These are phyloP conservation scores for Casuarina cunninghamiana DNA, from an alignment of 306 rosid genomes.

Conservation along the genomic window DNA sequence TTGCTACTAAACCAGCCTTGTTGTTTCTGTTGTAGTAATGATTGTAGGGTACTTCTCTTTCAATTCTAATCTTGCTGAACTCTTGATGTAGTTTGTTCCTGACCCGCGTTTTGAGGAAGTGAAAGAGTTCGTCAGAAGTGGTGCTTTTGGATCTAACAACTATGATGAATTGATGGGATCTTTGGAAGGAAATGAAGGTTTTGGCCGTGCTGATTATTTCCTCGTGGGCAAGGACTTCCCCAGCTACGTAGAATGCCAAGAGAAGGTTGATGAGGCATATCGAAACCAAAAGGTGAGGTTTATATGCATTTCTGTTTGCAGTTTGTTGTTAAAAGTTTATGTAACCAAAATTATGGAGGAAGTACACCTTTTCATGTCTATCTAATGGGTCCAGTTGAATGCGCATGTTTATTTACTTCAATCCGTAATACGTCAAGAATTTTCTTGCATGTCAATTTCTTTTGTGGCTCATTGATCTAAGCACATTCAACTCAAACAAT, in stretches of 20 bases:
- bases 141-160: constrained; percentile 73
- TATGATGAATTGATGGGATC: constrained; percentile 83
- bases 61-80: constrained; percentile 27
- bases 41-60: constrained; percentile 12
- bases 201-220: constrained; percentile 90
- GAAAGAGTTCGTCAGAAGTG: constrained; percentile 75
- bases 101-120: constrained; percentile 94
- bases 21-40: constrained; percentile 9
- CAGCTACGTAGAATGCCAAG: constrained; percentile 93
- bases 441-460: background rate
- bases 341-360: constrained; percentile 6
- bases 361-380: constrained; percentile 22
- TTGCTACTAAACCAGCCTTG: background rate
- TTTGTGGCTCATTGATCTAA: constrained; percentile 11
- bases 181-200: constrained; percentile 93
- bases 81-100: constrained; percentile 70
- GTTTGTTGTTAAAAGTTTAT: background rate
- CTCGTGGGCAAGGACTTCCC: constrained; percentile 99
- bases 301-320: constrained; percentile 14
- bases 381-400: constrained; percentile 4
- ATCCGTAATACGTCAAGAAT: background rate
- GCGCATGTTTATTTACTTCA: background rate
- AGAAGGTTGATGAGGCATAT: constrained; percentile 83
- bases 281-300: constrained; percentile 68
- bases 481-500: background rate